Percentiles rank a stretch among this genome's conserved stretches.
phyloP scores from a whole-genome alignment of 2,329 filamentous ascomycete genomes.

The Pseudocercospora crystallina region DNA sequence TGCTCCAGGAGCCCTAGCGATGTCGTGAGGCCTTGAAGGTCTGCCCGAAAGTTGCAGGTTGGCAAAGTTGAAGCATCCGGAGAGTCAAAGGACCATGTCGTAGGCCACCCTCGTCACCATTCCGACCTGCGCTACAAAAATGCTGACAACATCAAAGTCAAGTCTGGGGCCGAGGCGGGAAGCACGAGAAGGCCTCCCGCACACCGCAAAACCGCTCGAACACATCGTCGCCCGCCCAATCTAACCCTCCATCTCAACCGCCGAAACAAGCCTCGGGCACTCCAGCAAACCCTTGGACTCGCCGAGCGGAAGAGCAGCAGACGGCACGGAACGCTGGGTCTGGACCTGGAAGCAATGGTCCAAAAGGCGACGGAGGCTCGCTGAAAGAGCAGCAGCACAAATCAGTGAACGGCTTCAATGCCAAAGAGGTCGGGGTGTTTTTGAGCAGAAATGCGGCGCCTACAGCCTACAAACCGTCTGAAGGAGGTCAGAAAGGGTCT shows the following conservation, averaged over 20 bases:
- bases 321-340: conserved; percentile 6
- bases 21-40: too few species aligned
- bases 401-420: conserved; percentile 42
- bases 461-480: conserved; percentile 26
- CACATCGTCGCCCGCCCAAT: conserved; percentile 28
- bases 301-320: conserved; percentile 14
- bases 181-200: conserved; percentile 20
- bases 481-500: background rate
- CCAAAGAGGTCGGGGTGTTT: conserved; percentile 43
- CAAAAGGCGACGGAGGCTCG: too few species aligned
- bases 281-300: conserved; percentile 27
- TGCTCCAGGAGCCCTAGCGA: too few species aligned
- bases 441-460: conserved; percentile 40
- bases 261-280: conserved; percentile 17
- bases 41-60: too few species aligned
- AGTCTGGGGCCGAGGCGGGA: conserved; percentile 10
- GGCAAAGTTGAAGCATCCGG: too few species aligned
- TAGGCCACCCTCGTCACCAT: too few species aligned
- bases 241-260: conserved; percentile 18
- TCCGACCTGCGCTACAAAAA: too few species aligned
- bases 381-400: conserved; percentile 31
- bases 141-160: background rate
- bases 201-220: conserved; percentile 33
- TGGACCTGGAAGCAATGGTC: conserved; percentile 22
- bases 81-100: too few species aligned